Evolutionary conservation across 2,329 filamentous ascomycete species (phyloP).

Genomic region (Diplodia corticola): DNA sequence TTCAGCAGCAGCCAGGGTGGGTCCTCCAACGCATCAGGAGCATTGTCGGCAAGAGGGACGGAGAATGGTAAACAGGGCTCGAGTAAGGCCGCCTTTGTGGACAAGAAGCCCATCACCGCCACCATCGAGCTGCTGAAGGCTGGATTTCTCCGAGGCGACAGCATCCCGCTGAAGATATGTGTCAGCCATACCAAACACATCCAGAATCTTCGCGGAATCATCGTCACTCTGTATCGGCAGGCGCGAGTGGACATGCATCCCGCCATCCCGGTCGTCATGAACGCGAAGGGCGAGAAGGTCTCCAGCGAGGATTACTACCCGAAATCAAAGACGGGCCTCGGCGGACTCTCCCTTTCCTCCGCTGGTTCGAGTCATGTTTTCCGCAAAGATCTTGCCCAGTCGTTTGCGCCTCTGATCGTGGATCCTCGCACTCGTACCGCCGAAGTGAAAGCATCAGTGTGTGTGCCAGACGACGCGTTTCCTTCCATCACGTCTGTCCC

Average conservation of each 20-base stretch:
- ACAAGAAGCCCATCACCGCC: slow-evolving; percentile 76
- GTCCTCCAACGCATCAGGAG: slow-evolving; percentile 18
- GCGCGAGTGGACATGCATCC: slow-evolving; percentile 83
- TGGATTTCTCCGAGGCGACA: slow-evolving; percentile 83
- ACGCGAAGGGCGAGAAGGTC: slow-evolving; percentile 65
- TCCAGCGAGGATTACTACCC: slow-evolving; percentile 85
- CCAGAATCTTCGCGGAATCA: slow-evolving; percentile 88
- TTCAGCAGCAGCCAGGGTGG: slow-evolving; percentile 59
- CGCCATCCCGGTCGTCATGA: slow-evolving; percentile 60
- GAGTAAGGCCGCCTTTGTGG: slow-evolving; percentile 57
- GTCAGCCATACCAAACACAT: slow-evolving; percentile 87
- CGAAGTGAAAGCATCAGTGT: slow-evolving; percentile 77
- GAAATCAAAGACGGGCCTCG: slow-evolving; percentile 80
- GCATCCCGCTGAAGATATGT: slow-evolving; percentile 73
- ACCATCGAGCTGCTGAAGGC: slow-evolving; percentile 80
- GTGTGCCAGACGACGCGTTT: slow-evolving; percentile 86
- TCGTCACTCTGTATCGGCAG: slow-evolving; percentile 88
- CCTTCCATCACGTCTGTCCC: slow-evolving; percentile 89
- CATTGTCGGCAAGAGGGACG: slow-evolving; percentile 6
- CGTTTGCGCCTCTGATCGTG: slow-evolving; percentile 83
- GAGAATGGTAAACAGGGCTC: slow-evolving; percentile 52
- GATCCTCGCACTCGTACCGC: slow-evolving; percentile 77
- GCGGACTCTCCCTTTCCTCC: slow-evolving; percentile 81
- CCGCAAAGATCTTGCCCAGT: slow-evolving; percentile 89
- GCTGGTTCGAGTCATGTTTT: slow-evolving; percentile 89